Percentiles rank a stretch among this genome's conserved stretches.
Evolutionary conservation across 1,139 yeast species (phyloP).

Genomic region (Pichia kudriavzevii): DNA sequence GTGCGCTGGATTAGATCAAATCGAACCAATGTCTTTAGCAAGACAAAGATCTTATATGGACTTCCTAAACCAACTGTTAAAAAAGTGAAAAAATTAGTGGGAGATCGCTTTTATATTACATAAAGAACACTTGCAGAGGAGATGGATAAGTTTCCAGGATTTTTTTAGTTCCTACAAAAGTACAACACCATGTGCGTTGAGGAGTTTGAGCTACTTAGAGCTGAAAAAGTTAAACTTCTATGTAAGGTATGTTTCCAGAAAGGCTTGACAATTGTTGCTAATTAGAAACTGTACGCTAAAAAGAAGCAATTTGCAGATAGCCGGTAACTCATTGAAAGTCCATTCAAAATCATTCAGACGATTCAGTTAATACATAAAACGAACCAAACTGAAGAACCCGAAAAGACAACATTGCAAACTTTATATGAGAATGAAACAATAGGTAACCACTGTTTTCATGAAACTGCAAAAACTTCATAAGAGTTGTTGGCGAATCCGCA

Average conservation of each 20-base stretch:
- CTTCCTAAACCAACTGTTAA: neutral
- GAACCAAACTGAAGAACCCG: neutral
- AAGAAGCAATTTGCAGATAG: constrained; percentile 3
- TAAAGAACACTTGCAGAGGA: constrained; percentile 5
- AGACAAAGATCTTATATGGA: constrained; percentile 2
- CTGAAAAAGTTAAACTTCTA: constrained; percentile 6
- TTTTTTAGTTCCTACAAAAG: neutral
- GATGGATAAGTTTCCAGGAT: neutral
- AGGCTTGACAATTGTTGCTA: constrained; percentile 3
- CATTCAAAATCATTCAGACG: neutral
- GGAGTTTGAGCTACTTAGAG: constrained; percentile 6
- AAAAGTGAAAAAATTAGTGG: constrained; percentile 5
- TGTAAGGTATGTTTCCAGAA: neutral
- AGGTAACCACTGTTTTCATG: no score
- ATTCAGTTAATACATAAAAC: no score
- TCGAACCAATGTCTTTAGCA: no score
- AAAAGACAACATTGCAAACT: no score
- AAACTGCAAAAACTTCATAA: no score
- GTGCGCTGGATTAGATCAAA: no score
- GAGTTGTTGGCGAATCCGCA: no score
- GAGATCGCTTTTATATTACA: constrained; percentile 4
- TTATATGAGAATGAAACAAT: no score
- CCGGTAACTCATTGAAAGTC: constrained; percentile 2
- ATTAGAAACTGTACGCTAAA: constrained; percentile 1
- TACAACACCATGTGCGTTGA: constrained; percentile 2